phyloP scores from a whole-genome alignment of 495 filamentous ascomycete genomes.

The Hapsidospora chrysogenum region DNA sequence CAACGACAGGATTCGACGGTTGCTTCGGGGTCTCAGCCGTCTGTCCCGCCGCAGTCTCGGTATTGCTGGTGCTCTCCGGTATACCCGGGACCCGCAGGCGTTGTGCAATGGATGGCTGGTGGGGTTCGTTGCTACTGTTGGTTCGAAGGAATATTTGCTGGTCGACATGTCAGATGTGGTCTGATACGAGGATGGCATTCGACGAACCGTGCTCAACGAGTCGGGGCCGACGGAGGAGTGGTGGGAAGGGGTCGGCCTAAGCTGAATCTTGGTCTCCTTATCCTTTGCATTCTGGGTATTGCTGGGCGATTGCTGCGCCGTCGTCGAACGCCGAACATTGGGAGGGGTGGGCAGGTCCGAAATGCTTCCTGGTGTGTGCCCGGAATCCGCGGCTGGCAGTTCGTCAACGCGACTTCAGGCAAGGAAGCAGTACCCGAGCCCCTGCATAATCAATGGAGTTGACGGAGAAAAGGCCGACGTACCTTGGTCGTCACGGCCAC shows the following conservation, averaged over 20 bases:
- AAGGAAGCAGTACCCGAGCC: no score
- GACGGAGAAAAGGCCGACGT: no score
- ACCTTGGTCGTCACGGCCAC: neutral
- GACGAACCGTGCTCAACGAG: conserved; percentile 29
- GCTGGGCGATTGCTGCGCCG: conserved; percentile 9
- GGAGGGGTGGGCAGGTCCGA: no score
- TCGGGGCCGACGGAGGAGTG: conserved; percentile 18
- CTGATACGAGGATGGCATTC: neutral
- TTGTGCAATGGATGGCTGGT: conserved; percentile 31
- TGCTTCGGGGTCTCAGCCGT: conserved; percentile 8
- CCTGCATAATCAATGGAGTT: no score
- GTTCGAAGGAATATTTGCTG: conserved; percentile 68
- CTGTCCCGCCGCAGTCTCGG: no score
- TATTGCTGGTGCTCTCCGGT: conserved; percentile 33
- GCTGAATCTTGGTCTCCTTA: conserved; percentile 10
- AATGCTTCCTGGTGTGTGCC: no score
- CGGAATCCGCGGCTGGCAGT: no score
- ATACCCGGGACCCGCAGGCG: conserved; percentile 42
- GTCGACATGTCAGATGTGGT: conserved; percentile 1
- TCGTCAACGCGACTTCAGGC: no score
- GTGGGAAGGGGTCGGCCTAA: conserved; percentile 4
- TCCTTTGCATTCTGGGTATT: conserved; percentile 9
- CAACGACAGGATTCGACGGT: conserved; percentile 12
- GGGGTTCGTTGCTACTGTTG: conserved; percentile 43
- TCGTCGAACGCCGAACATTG: conserved; percentile 1